phyloP scores from a whole-genome alignment of 2,329 filamentous ascomycete genomes.

The Boeremia exigua region DNA sequence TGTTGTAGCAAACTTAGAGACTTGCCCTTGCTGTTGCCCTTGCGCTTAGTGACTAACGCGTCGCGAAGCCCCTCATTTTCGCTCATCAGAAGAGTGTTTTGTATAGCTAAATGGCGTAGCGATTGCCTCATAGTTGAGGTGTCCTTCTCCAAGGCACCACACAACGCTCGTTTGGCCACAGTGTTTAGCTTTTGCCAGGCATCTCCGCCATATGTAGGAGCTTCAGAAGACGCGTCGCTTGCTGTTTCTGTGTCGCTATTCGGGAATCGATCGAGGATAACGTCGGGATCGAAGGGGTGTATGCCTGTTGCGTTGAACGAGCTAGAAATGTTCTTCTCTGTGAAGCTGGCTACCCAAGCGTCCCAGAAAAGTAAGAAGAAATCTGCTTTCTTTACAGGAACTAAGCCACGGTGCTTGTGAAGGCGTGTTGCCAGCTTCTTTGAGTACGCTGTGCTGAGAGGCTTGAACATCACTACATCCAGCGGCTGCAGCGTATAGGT shows the following conservation, averaged over 20 bases:
- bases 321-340: background rate
- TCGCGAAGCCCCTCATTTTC: too few relatives aligned
- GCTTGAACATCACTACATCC: background rate
- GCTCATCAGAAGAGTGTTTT: too few relatives aligned
- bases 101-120: too few relatives aligned
- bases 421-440: background rate
- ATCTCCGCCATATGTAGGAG: background rate
- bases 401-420: background rate
- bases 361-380: background rate
- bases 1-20: too few relatives aligned
- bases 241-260: background rate
- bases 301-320: background rate
- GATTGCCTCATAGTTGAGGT: too few relatives aligned
- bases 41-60: too few relatives aligned
- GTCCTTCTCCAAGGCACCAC: too few relatives aligned
- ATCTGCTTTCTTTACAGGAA: background rate
- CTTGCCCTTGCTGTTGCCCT: too few relatives aligned
- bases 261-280: background rate
- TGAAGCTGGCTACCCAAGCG: background rate
- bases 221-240: background rate
- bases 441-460: background rate
- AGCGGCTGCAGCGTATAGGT: background rate
- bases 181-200: too few relatives aligned
- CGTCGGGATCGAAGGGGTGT: background rate
- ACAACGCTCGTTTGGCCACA: too few relatives aligned